Evolutionary conservation across 306 rosid species (phyloP).

Genomic region (Crotalaria pallida): DNA sequence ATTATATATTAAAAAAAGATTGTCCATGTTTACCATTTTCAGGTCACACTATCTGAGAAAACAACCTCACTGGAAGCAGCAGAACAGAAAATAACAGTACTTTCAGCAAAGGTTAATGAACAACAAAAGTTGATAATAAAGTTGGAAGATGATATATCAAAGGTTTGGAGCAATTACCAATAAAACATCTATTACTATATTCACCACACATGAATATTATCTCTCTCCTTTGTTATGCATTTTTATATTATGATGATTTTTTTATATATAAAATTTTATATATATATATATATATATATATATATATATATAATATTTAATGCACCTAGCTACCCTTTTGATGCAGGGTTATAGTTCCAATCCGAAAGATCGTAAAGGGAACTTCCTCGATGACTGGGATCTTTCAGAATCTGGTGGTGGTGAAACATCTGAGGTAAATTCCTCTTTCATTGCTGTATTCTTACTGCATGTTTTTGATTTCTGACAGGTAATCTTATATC

Average conservation of each 20-base stretch:
- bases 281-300: too few relatives aligned
- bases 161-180: slow-evolving; percentile 47
- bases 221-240: not conserved
- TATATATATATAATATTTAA: too few relatives aligned
- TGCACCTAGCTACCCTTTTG: slow-evolving; percentile 18
- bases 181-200: not conserved
- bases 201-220: not conserved
- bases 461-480: slow-evolving; percentile 12
- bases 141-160: slow-evolving; percentile 94
- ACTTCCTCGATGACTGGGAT: slow-evolving; percentile 90
- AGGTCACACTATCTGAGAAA: slow-evolving; percentile 85
- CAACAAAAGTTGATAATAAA: slow-evolving; percentile 81
- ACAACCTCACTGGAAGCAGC: slow-evolving; percentile 64
- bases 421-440: slow-evolving; percentile 74
- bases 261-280: too few relatives aligned
- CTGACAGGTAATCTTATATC: not conserved
- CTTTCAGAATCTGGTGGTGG: slow-evolving; percentile 74
- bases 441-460: slow-evolving; percentile 6
- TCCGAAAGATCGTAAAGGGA: slow-evolving; percentile 79
- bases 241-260: slow-evolving; percentile 1
- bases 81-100: slow-evolving; percentile 61
- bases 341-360: slow-evolving; percentile 83
- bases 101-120: slow-evolving; percentile 61
- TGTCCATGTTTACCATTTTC: slow-evolving; percentile 27
- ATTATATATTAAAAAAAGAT: too few relatives aligned